A percentile compares a stretch with the other conserved stretches of the same genome.
These are phyloP conservation scores for Kwoniella shivajii DNA, from an alignment of 1,284 basidiomycete species.

Conservation along the genomic window DNA sequence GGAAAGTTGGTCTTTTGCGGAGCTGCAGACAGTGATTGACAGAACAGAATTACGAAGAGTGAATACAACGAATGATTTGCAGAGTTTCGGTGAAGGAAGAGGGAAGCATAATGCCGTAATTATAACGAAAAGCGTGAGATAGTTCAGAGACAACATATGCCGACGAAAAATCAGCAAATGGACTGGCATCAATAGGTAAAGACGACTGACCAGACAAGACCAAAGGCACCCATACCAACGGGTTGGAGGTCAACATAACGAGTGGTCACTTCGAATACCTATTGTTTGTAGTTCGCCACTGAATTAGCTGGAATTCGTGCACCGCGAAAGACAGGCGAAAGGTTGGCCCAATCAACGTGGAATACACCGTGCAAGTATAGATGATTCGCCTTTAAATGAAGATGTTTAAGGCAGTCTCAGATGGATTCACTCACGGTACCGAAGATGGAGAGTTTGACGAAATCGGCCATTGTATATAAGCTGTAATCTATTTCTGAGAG, in stretches of 20 bases:
- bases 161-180: background rate
- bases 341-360: too few relatives aligned
- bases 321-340: background rate
- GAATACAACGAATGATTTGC: background rate
- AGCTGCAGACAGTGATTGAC: constrained; percentile 60
- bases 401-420: background rate
- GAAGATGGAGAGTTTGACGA: constrained; percentile 98
- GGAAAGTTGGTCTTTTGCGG: constrained; percentile 96
- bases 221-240: constrained; percentile 99
- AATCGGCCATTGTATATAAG: constrained; percentile 59
- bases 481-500: background rate
- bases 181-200: too few relatives aligned
- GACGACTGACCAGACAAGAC: constrained; percentile 80
- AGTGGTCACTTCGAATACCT: constrained; percentile 78
- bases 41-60: background rate
- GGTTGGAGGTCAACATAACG: constrained; percentile 99
- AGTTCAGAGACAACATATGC: background rate
- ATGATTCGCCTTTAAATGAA: too few relatives aligned
- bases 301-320: background rate
- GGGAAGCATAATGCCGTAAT: background rate
- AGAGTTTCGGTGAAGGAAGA: background rate
- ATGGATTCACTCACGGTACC: constrained; percentile 64
- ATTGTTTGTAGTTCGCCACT: constrained; percentile 7
- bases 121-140: background rate
- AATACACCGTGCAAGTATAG: too few relatives aligned